phyloP scores from a whole-genome alignment of 768 basidiomycete species.

The Erythrobasidium yunnanense region DNA sequence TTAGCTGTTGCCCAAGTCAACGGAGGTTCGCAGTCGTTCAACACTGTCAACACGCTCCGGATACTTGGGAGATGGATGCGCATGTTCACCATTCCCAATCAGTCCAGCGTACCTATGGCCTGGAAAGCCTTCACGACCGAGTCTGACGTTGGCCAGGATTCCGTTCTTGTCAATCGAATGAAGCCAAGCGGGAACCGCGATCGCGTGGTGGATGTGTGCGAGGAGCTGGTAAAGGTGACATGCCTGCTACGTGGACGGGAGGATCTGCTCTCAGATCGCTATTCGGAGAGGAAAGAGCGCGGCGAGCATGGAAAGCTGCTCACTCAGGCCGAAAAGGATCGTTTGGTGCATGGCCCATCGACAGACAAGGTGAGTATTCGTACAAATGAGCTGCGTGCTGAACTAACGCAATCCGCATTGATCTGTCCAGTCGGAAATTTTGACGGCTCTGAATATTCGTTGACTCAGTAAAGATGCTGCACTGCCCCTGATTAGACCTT shows the following conservation, averaged over 20 bases:
- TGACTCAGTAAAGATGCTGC: no score
- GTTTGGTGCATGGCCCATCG: no score
- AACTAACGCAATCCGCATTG: no score
- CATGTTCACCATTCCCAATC: constrained; percentile 39
- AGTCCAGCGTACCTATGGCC: constrained; percentile 40
- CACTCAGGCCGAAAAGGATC: constrained; percentile 39
- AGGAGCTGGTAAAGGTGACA: constrained; percentile 41
- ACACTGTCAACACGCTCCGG: constrained; percentile 41
- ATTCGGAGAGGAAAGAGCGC: constrained; percentile 40
- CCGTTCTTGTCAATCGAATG: constrained; percentile 33
- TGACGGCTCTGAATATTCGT: no score
- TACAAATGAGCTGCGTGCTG: no score
- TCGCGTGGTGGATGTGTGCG: constrained; percentile 42
- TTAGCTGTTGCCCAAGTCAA: constrained; percentile 41
- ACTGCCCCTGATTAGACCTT: no score
- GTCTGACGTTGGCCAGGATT: not conserved
- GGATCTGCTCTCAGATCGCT: constrained; percentile 38
- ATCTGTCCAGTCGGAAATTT: no score
- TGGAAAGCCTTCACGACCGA: constrained; percentile 39
- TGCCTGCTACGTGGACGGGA: constrained; percentile 37
- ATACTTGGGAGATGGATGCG: constrained; percentile 42
- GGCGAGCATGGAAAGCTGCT: constrained; percentile 37
- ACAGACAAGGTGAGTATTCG: no score
- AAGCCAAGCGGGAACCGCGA: constrained; percentile 41
- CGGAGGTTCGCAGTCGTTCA: constrained; percentile 31